These are phyloP conservation scores for Sporodiniella umbellata DNA, from an alignment of 371 early-diverging fungal species.

Conservation along the genomic window DNA sequence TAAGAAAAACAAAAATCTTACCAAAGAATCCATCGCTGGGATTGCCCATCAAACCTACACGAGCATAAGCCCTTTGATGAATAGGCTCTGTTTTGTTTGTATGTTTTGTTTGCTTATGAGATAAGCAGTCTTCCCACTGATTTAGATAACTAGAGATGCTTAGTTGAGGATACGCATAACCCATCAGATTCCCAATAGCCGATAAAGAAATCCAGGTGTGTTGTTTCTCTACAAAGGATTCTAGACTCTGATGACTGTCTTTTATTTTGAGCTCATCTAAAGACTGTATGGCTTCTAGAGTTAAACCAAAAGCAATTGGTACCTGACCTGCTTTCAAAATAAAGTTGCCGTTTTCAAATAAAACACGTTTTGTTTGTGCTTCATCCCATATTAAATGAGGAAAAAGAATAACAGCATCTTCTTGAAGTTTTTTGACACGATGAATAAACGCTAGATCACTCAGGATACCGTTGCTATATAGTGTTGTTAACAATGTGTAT, in stretches of 20 bases:
- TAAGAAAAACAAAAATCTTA: too few species aligned
- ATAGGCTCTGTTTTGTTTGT: constrained; percentile 24
- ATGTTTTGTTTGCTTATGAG: background rate
- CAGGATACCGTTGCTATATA: constrained; percentile 28
- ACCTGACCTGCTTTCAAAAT: background rate
- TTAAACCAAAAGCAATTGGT: constrained; percentile 15
- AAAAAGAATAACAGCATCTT: constrained; percentile 19
- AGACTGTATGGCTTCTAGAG: background rate
- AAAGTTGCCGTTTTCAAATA: background rate
- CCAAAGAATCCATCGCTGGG: constrained; percentile 73
- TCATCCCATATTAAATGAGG: constrained; percentile 28
- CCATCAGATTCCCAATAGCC: background rate
- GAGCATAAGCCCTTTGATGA: constrained; percentile 50
- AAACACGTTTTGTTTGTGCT: background rate
- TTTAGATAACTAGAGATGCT: constrained; percentile 5
- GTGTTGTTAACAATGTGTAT: background rate
- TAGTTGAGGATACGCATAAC: constrained; percentile 5
- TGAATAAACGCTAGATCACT: constrained; percentile 37
- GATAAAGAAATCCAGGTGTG: background rate
- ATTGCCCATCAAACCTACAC: constrained; percentile 72
- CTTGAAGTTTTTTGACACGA: constrained; percentile 28
- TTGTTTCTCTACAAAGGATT: background rate
- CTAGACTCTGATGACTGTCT: too few species aligned
- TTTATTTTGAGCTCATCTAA: constrained; percentile 12
- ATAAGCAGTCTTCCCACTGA: constrained; percentile 14